phyloP scores from a whole-genome alignment of 345 rosid genomes.

The Syzygium oleosum region DNA sequence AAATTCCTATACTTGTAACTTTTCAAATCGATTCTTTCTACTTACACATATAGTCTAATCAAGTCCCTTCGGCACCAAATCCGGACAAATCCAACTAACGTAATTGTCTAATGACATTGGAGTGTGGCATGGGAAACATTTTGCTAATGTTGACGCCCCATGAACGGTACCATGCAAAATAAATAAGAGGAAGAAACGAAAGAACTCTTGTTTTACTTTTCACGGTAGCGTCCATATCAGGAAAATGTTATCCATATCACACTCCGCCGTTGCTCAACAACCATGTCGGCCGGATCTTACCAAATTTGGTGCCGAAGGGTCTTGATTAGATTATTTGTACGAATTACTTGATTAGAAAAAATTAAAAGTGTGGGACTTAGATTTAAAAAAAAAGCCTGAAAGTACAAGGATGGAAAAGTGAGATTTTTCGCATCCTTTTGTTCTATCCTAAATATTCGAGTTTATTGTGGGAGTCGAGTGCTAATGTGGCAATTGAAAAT shows the following conservation, averaged over 20 bases:
- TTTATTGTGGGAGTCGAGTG: neutral
- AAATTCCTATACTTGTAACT: neutral
- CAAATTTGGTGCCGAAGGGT: neutral
- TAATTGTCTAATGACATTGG: accelerated
- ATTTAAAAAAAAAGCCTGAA: neutral
- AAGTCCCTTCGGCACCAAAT: neutral
- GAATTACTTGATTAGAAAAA: neutral
- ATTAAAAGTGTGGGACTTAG: neutral
- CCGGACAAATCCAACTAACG: neutral
- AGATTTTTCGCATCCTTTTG: neutral
- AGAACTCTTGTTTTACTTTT: neutral
- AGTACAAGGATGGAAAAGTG: neutral
- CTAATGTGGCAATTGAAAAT: neutral
- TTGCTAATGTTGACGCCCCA: neutral
- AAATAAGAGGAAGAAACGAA: neutral
- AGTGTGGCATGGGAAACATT: neutral
- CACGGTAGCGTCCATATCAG: neutral
- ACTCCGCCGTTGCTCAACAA: accelerated
- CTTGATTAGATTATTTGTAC: neutral
- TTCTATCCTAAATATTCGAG: neutral
- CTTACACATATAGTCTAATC: neutral
- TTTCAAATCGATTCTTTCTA: neutral
- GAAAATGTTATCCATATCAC: neutral
- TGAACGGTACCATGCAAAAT: neutral
- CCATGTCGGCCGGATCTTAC: neutral